These are phyloP conservation scores for Lentinula sp. DNA, from an alignment of 768 basidiomycete species.

Conservation along the genomic window DNA sequence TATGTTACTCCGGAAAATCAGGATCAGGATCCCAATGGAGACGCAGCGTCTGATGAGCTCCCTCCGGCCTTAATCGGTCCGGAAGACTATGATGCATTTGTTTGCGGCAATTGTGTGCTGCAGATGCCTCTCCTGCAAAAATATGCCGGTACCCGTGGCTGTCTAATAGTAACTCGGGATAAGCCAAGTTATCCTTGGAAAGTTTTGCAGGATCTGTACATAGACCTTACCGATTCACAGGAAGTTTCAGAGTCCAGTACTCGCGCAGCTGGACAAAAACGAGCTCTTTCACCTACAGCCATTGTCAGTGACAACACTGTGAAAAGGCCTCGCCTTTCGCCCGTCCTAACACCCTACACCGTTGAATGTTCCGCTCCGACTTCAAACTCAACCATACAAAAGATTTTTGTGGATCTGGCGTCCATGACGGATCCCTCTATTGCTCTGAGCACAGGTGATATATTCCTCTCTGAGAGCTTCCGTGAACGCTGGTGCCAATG, in stretches of 20 bases:
- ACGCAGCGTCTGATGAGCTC: slow-evolving; percentile 53
- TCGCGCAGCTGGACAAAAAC: slow-evolving; percentile 35
- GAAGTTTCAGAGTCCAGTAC: slow-evolving; percentile 19
- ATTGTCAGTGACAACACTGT: slow-evolving; percentile 22
- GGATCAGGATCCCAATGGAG: slow-evolving; percentile 19
- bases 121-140: slow-evolving; percentile 45
- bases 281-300: slow-evolving; percentile 24
- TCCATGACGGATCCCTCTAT: slow-evolving; percentile 15
- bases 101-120: slow-evolving; percentile 67
- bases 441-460: slow-evolving; percentile 55
- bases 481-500: slow-evolving; percentile 80
- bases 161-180: slow-evolving; percentile 62
- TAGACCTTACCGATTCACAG: slow-evolving; percentile 9
- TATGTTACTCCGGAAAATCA: slow-evolving; percentile 27
- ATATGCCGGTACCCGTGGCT: slow-evolving; percentile 65
- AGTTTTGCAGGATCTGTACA: slow-evolving; percentile 27
- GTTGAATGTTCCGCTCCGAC: slow-evolving; percentile 52
- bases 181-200: slow-evolving; percentile 43
- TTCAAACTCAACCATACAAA: slow-evolving; percentile 37
- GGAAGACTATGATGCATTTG: slow-evolving; percentile 67
- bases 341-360: slow-evolving; percentile 19
- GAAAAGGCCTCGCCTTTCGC: slow-evolving; percentile 40
- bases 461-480: slow-evolving; percentile 72
- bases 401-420: slow-evolving; percentile 30
- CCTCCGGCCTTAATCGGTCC: slow-evolving; percentile 65